Evolutionary conservation across 768 basidiomycete genomes (phyloP), one percentile per base, ranked within the genome.

Genomic region (Tephrocybe sp.): DNA sequence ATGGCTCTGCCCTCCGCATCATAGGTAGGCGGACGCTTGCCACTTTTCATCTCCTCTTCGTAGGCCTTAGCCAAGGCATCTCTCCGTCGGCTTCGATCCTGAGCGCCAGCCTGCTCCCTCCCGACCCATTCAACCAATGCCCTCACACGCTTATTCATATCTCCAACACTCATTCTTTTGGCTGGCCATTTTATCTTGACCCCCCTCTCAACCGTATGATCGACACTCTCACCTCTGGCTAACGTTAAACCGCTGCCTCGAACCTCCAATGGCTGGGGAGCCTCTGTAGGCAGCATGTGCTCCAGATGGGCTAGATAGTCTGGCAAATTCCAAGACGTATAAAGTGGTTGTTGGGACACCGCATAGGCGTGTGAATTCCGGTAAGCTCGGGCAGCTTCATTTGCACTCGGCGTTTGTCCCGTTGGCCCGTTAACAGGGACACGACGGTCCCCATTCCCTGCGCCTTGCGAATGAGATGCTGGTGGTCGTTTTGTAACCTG

Each of bases 101-200:
- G 73, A 9, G 86, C 85, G 56, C 75, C 82, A 7, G 86, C 89
- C 67, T 92, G 89, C 62, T 92, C 89, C 51, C 92, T 75, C 23
- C 87, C 89, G n/a, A 97, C 92, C 84, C 90, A 98, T 62, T 97
- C 95, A 16, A 96, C 83, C 42, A 98, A 76, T 38, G 87, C 82
- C 32, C 91, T 78, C 19, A 96, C 91, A 20, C 96, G 84, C 71
- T 97, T 97, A 67, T 92, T 90, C 92, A 98, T 96, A 66, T 98
- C 96, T 16, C 85, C 88, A n/a, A 96, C 87, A 59, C 94, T 97
- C 82, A 86, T 94, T 45, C 96, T 80, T 70, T 95, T 94, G 57
- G 84, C 83, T 1, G 95, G 96, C 87, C 92, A 98, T 61, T 91
- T 88, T 51, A 97, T 87, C 66, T 91, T 87, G 12, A 91, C 88